Evolutionary conservation across 345 rosid genomes (phyloP), one percentile per base, ranked within the genome.

Genomic region (Toxicodendron radicans): DNA sequence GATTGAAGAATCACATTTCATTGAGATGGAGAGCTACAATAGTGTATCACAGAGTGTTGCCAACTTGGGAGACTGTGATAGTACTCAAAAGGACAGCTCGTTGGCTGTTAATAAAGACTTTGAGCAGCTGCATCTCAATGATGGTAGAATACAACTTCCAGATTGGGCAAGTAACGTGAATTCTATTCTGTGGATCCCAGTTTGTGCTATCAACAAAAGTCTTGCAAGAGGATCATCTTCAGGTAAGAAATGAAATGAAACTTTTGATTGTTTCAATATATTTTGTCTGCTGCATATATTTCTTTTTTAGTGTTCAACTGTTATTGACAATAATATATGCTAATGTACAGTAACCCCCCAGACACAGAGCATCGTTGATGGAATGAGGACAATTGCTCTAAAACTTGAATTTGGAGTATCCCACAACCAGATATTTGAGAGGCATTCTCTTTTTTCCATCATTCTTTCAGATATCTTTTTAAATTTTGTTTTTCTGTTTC

Each of bases 381-480:
- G 99, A 71, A 87, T 95, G 97, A 88, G 99, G 87, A 95, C 99
- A 56, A 87, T 95, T 68, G 99, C 99, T 77, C 78, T 95, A 78
- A 91, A 91, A 75, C 99, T 93, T 76, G 93, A 93, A 76, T 95
- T 95, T 83, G 99, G 99, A 75, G 88, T 79, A 71, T 90, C 89
- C 62, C 91, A 85, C 78, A 95, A 93, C 85, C 99, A 93, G 84
- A 87, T 86, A 70, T 93, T 91, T 89, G 99, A 91, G 79, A 93
- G 94, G 99, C 79, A 84, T 71, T 60, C 24, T 53, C 38, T 65
- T 53, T 38, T 75, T 38, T 65, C 73, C 61, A n/a, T 75, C 23
- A 33, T 24, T 62, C 60, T 38, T 58, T 73, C 16, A 49, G 54
- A 66, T 60, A 11, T 58, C 43, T 49, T 46, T 69, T 63, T 20